These are phyloP conservation scores for Euphorbia tirucalli DNA, from an alignment of 345 rosid species.

Conservation along the genomic window DNA sequence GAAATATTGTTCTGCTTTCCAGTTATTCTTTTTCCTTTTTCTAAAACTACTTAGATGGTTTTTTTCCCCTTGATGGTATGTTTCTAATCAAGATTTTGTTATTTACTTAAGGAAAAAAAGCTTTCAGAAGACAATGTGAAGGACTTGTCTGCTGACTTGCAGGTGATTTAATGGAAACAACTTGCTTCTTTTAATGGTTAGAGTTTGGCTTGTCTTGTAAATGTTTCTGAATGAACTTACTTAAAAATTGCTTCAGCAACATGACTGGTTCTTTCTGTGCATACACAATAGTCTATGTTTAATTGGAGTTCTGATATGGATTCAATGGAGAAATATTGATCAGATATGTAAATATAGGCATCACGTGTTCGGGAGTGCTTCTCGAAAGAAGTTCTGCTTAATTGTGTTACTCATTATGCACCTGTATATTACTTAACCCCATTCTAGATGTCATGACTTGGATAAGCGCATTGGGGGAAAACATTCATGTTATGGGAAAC, in stretches of 20 bases:
- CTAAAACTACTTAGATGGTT: neutral
- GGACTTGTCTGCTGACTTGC: conserved; percentile 83
- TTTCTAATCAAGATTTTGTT: conserved; percentile 5
- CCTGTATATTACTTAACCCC: neutral
- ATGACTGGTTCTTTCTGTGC: neutral
- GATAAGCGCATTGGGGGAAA: neutral
- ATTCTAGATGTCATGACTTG: conserved; percentile 6
- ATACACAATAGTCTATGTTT: neutral
- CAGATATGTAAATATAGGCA: neutral
- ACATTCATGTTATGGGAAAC: neutral
- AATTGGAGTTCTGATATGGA: neutral
- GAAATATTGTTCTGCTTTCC: neutral
- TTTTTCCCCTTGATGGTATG: neutral
- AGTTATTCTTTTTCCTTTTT: neutral
- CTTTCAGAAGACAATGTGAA: conserved; percentile 96
- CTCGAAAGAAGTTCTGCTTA: neutral
- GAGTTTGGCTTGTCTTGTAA: neutral
- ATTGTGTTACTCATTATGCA: neutral
- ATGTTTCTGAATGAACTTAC: neutral
- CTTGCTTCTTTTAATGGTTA: neutral
- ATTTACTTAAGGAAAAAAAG: conserved; percentile 69
- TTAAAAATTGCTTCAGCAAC: conserved; percentile 4
- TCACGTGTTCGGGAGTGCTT: neutral
- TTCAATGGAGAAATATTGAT: neutral
- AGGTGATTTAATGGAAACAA: conserved; percentile 43